Evolutionary conservation across 768 basidiomycete genomes (phyloP), one percentile per base, ranked within the genome.

Genomic region (Kwoniella shandongensis): DNA sequence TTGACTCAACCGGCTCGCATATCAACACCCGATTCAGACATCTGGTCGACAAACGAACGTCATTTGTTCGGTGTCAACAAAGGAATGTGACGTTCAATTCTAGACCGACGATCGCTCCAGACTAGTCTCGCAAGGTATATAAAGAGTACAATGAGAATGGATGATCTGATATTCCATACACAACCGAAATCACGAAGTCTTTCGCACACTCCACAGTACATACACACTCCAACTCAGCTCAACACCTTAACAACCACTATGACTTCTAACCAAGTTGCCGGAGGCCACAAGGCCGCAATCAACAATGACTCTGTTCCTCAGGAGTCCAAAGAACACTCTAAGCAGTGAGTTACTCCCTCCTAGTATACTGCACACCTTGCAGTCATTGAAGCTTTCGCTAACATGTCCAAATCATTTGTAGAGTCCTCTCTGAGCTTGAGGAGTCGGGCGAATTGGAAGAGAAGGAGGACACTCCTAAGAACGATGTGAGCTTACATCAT

Each of bases 261-360:
- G 62, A 45, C 62, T 51, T 42, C 59, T 32, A 61, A 61, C 51
- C 54, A 65, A 35, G 63, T 65, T 40, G 59, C 59, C 40, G 63
- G 57, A 57, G 65, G 56, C 32, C 62, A 67, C 66, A 67, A 67
- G 48, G 66, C 66, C 30, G 58, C 57, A 35, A 62, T 67, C 57
- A 67, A 67, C 66, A 67, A 67, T 41, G 53, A 54, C 54, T 36
- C 41, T 29, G 59, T 61, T 46, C 56, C 67, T 17, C 32, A 65
- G 25, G 67, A 69, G 42, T 49, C 57, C 54, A 69, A 69, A 54
- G 52, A 65, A 52, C 50, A 69, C 61, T 62, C 63, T 35, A 69
- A 69, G 45, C 38, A 61, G 66, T 63, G 47, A 56, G 54, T 53
- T 8, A 32, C 8, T 7, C 18, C 8, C 20, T n/a, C 6, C 32